phyloP scores from a whole-genome alignment of 1,284 basidiomycete species.

The Austroboletus novae-zelandiae region DNA sequence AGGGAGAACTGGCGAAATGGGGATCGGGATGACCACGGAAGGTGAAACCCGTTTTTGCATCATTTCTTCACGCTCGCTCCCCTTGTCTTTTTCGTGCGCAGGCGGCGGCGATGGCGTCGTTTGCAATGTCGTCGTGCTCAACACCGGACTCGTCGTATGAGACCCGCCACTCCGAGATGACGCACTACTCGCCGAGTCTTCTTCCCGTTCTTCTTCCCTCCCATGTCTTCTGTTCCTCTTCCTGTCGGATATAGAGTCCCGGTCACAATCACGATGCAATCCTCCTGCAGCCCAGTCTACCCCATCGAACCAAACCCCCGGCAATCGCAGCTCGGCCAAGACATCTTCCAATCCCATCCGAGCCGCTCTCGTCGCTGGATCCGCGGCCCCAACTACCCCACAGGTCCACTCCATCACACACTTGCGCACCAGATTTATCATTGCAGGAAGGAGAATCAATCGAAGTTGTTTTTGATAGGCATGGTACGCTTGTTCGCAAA shows the following conservation, averaged over 20 bases:
- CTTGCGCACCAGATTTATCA: slow-evolving; percentile 64
- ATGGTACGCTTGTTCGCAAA: slow-evolving; percentile 58
- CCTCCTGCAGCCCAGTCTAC: slow-evolving; percentile 50
- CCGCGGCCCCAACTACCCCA: slow-evolving; percentile 28
- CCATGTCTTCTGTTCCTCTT: slow-evolving; percentile 35
- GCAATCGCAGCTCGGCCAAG: slow-evolving; percentile 50
- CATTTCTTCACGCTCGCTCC: slow-evolving; percentile 4
- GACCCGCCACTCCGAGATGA: slow-evolving; percentile 49
- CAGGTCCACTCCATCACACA: slow-evolving; percentile 55
- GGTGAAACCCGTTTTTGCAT: slow-evolving; percentile 15
- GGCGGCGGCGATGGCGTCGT: slow-evolving; percentile 75
- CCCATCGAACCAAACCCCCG: slow-evolving; percentile 63
- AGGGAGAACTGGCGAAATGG: slow-evolving; percentile 55
- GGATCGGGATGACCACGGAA: slow-evolving; percentile 40
- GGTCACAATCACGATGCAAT: slow-evolving; percentile 13
- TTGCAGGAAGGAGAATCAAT: slow-evolving; percentile 55
- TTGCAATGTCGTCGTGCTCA: slow-evolving; percentile 70
- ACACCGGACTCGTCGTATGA: slow-evolving; percentile 65
- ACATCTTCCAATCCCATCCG: slow-evolving; percentile 63
- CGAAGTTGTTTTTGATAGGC: slow-evolving; percentile 57
- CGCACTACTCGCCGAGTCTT: slow-evolving; percentile 44
- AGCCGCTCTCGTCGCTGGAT: slow-evolving; percentile 46
- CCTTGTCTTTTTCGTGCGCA: slow-evolving; percentile 28
- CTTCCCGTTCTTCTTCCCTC: slow-evolving; percentile 29
- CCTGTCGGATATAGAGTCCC: slow-evolving; percentile 28